These are phyloP conservation scores for Musa beccarii DNA, from an alignment of 176 grass and related monocot genomes.

Conservation along the genomic window DNA sequence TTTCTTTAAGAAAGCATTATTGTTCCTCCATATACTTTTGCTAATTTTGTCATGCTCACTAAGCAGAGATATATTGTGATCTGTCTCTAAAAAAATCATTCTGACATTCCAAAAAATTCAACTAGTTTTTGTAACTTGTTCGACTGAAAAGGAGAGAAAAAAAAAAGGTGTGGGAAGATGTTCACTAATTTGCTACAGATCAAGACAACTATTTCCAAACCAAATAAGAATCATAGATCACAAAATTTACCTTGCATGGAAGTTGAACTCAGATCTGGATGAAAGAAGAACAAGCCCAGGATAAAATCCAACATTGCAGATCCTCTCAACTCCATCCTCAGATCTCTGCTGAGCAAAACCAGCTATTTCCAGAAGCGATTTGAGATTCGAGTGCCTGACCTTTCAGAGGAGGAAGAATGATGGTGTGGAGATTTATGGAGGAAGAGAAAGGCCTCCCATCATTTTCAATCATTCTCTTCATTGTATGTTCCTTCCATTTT, in stretches of 20 bases:
- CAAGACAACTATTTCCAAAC: too few relatives aligned
- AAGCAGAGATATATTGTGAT: too few relatives aligned
- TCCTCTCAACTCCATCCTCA: neutral
- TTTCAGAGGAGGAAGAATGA: neutral
- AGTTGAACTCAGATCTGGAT: neutral
- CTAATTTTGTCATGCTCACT: too few relatives aligned
- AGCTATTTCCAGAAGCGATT: neutral
- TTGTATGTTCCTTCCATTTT: neutral
- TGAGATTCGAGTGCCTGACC: neutral
- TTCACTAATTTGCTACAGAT: too few relatives aligned
- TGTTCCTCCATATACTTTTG: too few relatives aligned
- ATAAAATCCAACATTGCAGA: neutral
- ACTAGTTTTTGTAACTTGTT: too few relatives aligned
- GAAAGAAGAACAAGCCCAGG: neutral
- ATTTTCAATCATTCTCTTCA: constrained; percentile 1
- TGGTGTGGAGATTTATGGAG: neutral
- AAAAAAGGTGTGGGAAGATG: too few relatives aligned
- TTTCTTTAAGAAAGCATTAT: too few relatives aligned
- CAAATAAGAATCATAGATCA: too few relatives aligned
- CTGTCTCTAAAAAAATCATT: too few relatives aligned
- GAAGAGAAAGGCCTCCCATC: neutral
- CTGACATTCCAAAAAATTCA: too few relatives aligned
- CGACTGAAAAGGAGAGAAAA: too few relatives aligned
- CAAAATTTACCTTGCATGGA: neutral
- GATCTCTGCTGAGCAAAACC: neutral